A percentile compares a stretch with the other conserved stretches of the same genome.
These are phyloP conservation scores for Suillus weaverae DNA, from an alignment of 768 basidiomycete species.

Conservation along the genomic window DNA sequence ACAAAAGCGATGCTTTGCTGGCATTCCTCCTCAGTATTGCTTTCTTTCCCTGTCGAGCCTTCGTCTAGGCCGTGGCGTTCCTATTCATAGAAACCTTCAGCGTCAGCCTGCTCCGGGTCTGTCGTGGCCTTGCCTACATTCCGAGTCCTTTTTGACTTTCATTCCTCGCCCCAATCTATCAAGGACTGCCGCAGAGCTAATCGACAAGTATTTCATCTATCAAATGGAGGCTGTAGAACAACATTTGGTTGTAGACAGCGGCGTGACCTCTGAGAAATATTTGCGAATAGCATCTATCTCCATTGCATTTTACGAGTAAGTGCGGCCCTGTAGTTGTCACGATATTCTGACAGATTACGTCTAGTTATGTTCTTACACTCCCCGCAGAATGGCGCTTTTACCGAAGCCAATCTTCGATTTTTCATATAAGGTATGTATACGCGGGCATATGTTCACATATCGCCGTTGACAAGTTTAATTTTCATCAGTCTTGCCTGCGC, in stretches of 20 bases:
- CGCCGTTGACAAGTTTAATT: neutral
- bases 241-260: neutral
- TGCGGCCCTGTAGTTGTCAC: neutral
- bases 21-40: neutral
- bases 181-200: neutral
- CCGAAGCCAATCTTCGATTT: slow-evolving; percentile 25
- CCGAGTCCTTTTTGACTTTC: neutral
- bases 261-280: slow-evolving; percentile 25
- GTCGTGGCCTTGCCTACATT: neutral
- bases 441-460: neutral
- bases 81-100: neutral
- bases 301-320: slow-evolving; percentile 40
- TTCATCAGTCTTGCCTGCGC: slow-evolving; percentile 28
- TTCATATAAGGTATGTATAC: slow-evolving; percentile 27
- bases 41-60: neutral
- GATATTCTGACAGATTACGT: neutral
- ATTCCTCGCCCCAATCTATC: neutral
- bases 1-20: neutral
- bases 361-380: slow-evolving; percentile 33
- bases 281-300: slow-evolving; percentile 37
- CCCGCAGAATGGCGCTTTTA: slow-evolving; percentile 36
- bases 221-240: neutral
- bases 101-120: neutral
- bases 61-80: no score
- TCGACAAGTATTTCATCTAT: neutral